phyloP scores from a whole-genome alignment of 1,284 basidiomycete species.

The Malassezia caprae region DNA sequence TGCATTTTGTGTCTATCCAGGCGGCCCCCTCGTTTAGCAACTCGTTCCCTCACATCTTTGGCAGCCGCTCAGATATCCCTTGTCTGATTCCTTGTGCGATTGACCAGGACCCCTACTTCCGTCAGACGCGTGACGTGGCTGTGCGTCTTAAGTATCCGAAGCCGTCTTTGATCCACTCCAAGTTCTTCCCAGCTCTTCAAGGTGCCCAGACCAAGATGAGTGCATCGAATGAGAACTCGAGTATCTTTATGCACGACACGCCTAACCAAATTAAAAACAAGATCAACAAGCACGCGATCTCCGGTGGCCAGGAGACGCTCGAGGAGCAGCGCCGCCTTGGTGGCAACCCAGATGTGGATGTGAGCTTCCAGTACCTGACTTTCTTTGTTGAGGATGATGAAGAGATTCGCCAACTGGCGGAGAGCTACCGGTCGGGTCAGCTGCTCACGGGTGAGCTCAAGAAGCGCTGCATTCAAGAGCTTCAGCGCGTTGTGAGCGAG shows the following conservation, averaged over 20 bases:
- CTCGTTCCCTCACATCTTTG: conserved; percentile 97
- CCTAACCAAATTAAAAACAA: conserved; percentile 93
- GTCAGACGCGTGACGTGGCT: conserved; percentile 88
- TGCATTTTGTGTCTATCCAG: conserved; percentile 95
- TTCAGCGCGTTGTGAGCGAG: conserved; percentile 72
- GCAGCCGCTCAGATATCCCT: conserved; percentile 69
- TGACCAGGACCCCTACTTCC: conserved; percentile 88
- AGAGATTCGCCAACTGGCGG: conserved; percentile 64
- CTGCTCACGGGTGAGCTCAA: conserved; percentile 88
- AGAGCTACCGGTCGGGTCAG: conserved; percentile 83
- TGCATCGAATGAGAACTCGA: conserved; percentile 77
- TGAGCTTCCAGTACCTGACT: conserved; percentile 87
- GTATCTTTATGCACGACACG: conserved; percentile 92
- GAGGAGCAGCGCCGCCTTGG: conserved; percentile 83
- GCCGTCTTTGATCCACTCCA: conserved; percentile 80
- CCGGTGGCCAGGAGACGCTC: conserved; percentile 63
- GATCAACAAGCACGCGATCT: conserved; percentile 62
- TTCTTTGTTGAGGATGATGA: conserved; percentile 95
- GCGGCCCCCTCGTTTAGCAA: conserved; percentile 94
- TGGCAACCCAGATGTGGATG: conserved; percentile 89
- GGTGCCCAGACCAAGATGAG: conserved; percentile 99
- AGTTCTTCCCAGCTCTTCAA: conserved; percentile 96
- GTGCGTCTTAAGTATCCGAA: conserved; percentile 89
- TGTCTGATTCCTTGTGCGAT: conserved; percentile 96
- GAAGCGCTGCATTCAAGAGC: conserved; percentile 68